Conservation (phyloP, 1,284 basidiomycete genomes). For the Trametes polyzona region DNA sequence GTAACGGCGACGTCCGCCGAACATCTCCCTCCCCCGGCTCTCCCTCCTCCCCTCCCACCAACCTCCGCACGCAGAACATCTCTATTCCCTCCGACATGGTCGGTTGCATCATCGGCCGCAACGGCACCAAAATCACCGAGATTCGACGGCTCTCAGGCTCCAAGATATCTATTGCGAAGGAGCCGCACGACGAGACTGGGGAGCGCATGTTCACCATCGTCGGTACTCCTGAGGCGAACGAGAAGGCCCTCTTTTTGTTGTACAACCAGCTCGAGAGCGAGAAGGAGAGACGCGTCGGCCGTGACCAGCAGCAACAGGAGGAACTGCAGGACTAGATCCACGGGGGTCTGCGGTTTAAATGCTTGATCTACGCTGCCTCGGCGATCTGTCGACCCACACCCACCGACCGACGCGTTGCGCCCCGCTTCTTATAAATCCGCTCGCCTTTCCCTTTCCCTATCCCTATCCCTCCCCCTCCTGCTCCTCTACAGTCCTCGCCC, state of each 20-base stretch:
- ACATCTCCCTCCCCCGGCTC: slow-evolving; percentile 66
- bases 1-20: slow-evolving; percentile 58
- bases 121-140: slow-evolving; percentile 98
- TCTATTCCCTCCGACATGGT: slow-evolving; percentile 99
- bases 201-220: slow-evolving; percentile 99
- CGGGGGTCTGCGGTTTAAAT: slow-evolving; percentile 9
- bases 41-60: slow-evolving; percentile 62
- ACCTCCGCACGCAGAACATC: slow-evolving; percentile 97
- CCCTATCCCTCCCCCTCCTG: background rate
- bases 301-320: slow-evolving; percentile 71
- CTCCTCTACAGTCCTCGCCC: background rate
- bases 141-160: slow-evolving; percentile 96
- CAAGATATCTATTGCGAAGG: slow-evolving; percentile 98
- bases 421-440: slow-evolving; percentile 1
- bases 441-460: background rate
- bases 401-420: background rate
- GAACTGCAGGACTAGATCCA: slow-evolving; percentile 38
- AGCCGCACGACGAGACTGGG: slow-evolving; percentile 97
- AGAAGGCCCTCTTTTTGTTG: slow-evolving; percentile 95
- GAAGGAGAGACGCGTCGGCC: slow-evolving; percentile 88
- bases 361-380: slow-evolving; percentile 12
- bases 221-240: slow-evolving; percentile 94
- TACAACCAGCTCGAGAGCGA: slow-evolving; percentile 98
- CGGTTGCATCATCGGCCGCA: slow-evolving; percentile 96
- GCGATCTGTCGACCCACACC: slow-evolving; percentile 1